Evolutionary conservation across 305 asterid species (phyloP), one percentile per base, ranked within the genome.

Genomic region (Caryopteris hybrid): DNA sequence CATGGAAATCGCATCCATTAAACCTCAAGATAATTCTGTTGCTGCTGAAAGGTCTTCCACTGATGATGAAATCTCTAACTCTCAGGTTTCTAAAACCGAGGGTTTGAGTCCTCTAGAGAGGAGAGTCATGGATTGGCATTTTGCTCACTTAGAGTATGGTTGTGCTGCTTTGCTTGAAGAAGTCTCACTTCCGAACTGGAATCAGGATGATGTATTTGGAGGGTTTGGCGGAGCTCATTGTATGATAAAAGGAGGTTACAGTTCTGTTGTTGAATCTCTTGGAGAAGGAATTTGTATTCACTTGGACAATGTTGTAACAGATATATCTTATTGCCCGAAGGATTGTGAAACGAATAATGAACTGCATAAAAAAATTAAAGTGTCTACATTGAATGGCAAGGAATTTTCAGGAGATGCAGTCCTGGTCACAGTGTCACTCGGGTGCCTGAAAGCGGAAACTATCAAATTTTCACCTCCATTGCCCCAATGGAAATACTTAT

Each of bases 211-310:
- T 73, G 80, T 75, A 45, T 95, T 84, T 71, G 99, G 99, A 72
- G 99, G 99, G 70, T 95, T 95, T 76, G 99, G 99, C 21, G 99
- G 99, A 69, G 96, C 99, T 65, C 99, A 95, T 83, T 95, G 99
- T 77, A 95, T 95, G 99, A 89, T 95, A 60, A 88, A 91, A 86
- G 99, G 99, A 68, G 99, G 99, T 52, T 95, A 95, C 65, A 82
- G 99, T 72, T 70, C 94, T 25, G 88, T 95, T 74, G 85, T 89
- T 69, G 98, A 95, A 73, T 89, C 99, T 16, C 86, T 95, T 52
- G 88, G 79, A n/a, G 85, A 86, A 74, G 99, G 96, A 78, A 83
- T 95, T 74, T 54, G 70, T 74, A 65, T 89, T 59, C 81, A 86
- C 80, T 74, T 91, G 70, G 88, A 91, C 77, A 97, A 95, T 66